Evolutionary conservation across 768 basidiomycete species (phyloP).

Genomic region (Chalciporus sphaerocephalus): DNA sequence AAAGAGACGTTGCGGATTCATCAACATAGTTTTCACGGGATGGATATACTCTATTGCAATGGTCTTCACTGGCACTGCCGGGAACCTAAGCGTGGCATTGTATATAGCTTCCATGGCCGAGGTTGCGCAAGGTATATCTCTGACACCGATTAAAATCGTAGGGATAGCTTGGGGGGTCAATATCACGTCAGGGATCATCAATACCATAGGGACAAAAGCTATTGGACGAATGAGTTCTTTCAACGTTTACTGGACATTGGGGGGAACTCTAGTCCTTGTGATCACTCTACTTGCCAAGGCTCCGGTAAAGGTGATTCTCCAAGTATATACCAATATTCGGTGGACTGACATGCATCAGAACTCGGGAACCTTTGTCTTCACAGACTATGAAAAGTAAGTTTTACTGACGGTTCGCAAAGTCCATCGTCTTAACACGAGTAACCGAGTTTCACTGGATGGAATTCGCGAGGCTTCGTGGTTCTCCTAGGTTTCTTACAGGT

Average conservation of each 20-base stretch:
- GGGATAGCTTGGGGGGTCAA: conserved; percentile 58
- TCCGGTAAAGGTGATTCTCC: conserved; percentile 41
- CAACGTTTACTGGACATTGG: conserved; percentile 60
- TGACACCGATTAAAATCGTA: conserved; percentile 46
- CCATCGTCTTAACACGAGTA: neutral
- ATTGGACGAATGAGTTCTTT: conserved; percentile 53
- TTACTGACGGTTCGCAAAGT: neutral
- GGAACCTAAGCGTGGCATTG: conserved; percentile 51
- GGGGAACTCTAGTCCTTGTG: conserved; percentile 54
- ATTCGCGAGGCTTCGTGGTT: conserved; percentile 50
- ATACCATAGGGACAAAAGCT: conserved; percentile 53
- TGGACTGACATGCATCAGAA: conserved; percentile 35
- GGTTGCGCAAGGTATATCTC: conserved; percentile 41
- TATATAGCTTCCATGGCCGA: conserved; percentile 53
- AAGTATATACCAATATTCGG: neutral
- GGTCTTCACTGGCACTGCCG: conserved; percentile 56
- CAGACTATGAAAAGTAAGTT: conserved; percentile 50
- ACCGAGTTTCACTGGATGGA: conserved; percentile 52
- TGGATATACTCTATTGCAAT: conserved; percentile 60
- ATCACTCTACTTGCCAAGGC: conserved; percentile 55
- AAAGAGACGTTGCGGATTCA: neutral
- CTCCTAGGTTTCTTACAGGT: conserved; percentile 48
- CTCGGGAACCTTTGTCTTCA: conserved; percentile 49
- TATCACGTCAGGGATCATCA: conserved; percentile 49
- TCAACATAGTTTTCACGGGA: conserved; percentile 41